phyloP scores from a whole-genome alignment of 2,329 filamentous ascomycete genomes.

The Akanthomyces muscarius region DNA sequence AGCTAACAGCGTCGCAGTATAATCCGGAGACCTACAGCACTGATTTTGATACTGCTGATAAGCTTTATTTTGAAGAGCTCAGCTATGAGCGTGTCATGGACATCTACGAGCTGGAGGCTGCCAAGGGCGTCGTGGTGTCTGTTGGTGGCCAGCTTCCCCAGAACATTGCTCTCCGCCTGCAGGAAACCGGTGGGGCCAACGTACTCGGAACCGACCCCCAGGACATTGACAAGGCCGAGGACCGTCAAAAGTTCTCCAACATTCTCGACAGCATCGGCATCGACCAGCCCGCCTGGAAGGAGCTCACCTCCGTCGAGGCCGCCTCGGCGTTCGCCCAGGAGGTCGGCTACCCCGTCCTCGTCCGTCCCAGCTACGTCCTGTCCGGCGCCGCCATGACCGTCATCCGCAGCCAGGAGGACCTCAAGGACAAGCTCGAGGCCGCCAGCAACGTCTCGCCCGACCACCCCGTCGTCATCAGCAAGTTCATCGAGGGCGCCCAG shows the following conservation, averaged over 20 bases:
- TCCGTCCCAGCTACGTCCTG: constrained; percentile 91
- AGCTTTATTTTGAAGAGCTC: constrained; percentile 93
- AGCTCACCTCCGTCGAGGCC: constrained; percentile 82
- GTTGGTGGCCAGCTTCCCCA: constrained; percentile 95
- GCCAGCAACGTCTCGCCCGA: constrained; percentile 89
- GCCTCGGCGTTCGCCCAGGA: constrained; percentile 81
- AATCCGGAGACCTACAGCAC: constrained; percentile 80
- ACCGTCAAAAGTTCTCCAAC: constrained; percentile 96
- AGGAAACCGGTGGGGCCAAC: constrained; percentile 85
- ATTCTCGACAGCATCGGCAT: constrained; percentile 96
- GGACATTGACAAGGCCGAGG: constrained; percentile 97
- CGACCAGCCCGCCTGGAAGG: constrained; percentile 97
- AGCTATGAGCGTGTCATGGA: constrained; percentile 98
- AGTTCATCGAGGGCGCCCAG: constrained; percentile 94
- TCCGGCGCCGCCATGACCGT: constrained; percentile 99
- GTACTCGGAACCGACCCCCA: constrained; percentile 88
- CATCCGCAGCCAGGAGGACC: constrained; percentile 79
- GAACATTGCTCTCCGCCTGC: constrained; percentile 91
- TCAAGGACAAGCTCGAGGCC: constrained; percentile 91
- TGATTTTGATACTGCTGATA: constrained; percentile 86
- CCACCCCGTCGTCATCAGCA: constrained; percentile 95
- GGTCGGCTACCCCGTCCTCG: constrained; percentile 90
- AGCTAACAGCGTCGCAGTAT: constrained; percentile 36
- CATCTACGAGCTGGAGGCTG: constrained; percentile 88
- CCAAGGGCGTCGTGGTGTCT: constrained; percentile 86